These are phyloP conservation scores for Suaeda aralocaspica DNA, from an alignment of 148 eudicot genomes.

Conservation along the genomic window DNA sequence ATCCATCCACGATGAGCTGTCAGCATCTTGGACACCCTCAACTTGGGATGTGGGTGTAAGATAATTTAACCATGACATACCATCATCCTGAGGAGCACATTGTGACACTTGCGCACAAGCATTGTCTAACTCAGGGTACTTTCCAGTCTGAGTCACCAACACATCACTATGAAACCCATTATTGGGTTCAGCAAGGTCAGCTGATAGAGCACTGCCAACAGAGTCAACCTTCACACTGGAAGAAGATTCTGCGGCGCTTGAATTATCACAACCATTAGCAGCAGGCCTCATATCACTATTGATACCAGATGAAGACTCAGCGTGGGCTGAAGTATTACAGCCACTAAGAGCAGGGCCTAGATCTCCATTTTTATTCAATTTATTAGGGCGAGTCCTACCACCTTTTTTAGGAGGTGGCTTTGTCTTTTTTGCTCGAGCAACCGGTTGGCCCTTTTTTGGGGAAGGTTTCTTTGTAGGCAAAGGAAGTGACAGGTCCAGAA, in stretches of 20 bases:
- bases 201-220: slow-evolving; percentile 24
- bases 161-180: slow-evolving; percentile 28
- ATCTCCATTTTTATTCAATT: slow-evolving; percentile 37
- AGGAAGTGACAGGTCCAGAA: slow-evolving; percentile 84
- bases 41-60: slow-evolving; percentile 29
- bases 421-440: slow-evolving; percentile 48
- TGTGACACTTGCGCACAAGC: slow-evolving; percentile 21
- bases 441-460: slow-evolving; percentile 38
- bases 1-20: slow-evolving; percentile 32
- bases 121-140: slow-evolving; percentile 20
- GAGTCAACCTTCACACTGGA: slow-evolving; percentile 15
- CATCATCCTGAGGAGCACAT: slow-evolving; percentile 25
- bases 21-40: slow-evolving; percentile 17
- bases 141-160: slow-evolving; percentile 23
- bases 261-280: slow-evolving; percentile 24
- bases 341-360: slow-evolving; percentile 26
- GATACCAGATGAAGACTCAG: slow-evolving; percentile 24
- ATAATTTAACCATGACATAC: slow-evolving; percentile 40
- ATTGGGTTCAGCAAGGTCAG: slow-evolving; percentile 21
- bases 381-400: slow-evolving; percentile 48
- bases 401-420: slow-evolving; percentile 67
- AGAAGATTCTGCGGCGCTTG: slow-evolving; percentile 32
- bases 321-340: slow-evolving; percentile 27
- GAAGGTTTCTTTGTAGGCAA: slow-evolving; percentile 75
- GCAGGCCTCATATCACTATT: slow-evolving; percentile 30